Base-by-base conservation (phyloP, 768 basidiomycete genomes). In the Hemileccinum impolitum region DNA sequence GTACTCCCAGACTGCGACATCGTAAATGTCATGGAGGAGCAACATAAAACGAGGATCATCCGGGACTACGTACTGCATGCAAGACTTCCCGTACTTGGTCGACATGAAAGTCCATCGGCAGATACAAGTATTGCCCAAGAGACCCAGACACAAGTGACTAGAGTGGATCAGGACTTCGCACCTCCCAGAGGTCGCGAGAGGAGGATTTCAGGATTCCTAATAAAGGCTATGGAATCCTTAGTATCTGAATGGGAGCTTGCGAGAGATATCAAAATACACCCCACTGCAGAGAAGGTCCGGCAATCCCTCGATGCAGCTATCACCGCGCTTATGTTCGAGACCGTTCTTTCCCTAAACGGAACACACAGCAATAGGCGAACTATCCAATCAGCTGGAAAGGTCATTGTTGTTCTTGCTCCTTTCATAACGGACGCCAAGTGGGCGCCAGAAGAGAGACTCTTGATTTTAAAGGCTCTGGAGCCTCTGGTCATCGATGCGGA, bases 1-100 rank as follows among this genome's bases (percentile, higher is more conserved):
- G 47, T 78, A 11, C 71, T 94, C 12, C 92, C 94, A 0, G 80
- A 87, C 43, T 84, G 83, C 48, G 66, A 76, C 8, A 76, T 92
- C 39, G 82, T 81, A 12, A 73, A 81, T 21, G 72, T 78, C 6
- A 62, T 89, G 50, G 59, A 80, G 39, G 82, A 85, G 17, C 80
- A 90, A 53, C 68, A 69, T 25, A 73, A 72, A 45, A 80, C 80
- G 3, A 65, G 68, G 37, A 69, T 80, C 23, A 83, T 94, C 47
- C 81, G 83, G 12, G 80, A 87, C 53, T 94, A 82, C 62, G 58
- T 90, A 11, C 70, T 94, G 2, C 62, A 77, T 47, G 85, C 85
- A n/a, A 73, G 63, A 40, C 70, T 94, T 18, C 85, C 86, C 0
- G 44, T 63, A 2, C 71, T 77, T 56, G 43, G 34, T 18, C 52